phyloP scores from a whole-genome alignment of 257 asterid species.

The Capsicum baccatum region DNA sequence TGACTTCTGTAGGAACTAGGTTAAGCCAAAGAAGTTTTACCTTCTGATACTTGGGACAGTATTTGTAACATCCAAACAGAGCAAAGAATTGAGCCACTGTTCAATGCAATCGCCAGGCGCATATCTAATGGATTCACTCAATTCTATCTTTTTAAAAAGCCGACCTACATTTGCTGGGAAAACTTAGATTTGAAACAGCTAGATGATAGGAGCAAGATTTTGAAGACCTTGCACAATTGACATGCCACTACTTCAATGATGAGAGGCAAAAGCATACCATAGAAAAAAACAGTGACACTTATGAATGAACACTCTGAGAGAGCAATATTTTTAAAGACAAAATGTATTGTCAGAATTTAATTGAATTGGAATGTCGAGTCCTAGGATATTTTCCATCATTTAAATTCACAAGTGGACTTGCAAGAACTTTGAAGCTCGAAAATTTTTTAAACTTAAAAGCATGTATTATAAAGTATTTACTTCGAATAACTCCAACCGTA shows the following conservation, averaged over 20 bases:
- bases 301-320: conserved; percentile 2
- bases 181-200: background rate
- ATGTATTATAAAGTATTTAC: background rate
- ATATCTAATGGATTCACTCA: conserved; percentile 91
- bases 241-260: background rate
- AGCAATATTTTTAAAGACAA: background rate
- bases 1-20: conserved; percentile 5
- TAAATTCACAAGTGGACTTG: background rate
- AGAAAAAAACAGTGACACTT: background rate
- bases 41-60: conserved; percentile 73
- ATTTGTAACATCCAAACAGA: conserved; percentile 80
- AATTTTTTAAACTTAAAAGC: background rate
- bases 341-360: background rate
- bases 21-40: conserved; percentile 38
- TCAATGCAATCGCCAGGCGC: conserved; percentile 92
- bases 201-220: background rate
- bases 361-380: background rate
- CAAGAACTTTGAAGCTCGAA: background rate
- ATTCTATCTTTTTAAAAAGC: conserved; percentile 79
- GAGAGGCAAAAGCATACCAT: background rate
- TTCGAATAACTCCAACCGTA: background rate
- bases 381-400: background rate
- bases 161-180: conserved; percentile 55
- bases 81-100: conserved; percentile 78
- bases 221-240: background rate